Conservation (phyloP, 192 early-diverging fungal species). For the Oehlia diaphana region DNA sequence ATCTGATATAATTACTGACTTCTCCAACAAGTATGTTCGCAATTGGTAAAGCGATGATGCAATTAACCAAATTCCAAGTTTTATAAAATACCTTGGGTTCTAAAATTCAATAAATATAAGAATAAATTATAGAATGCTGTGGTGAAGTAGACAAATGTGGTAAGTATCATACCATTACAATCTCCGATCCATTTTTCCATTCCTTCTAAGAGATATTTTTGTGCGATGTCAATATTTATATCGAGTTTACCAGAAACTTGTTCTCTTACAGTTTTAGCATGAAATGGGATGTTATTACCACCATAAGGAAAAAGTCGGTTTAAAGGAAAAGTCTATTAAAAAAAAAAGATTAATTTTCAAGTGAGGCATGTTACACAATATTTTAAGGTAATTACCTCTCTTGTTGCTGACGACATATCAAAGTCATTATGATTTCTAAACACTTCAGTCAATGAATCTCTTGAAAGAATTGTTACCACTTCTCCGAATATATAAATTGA, state of each 20-base stretch:
- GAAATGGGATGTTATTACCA: not conserved
- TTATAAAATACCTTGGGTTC: not conserved
- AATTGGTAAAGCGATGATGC: not conserved
- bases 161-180: not conserved
- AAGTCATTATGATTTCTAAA: not conserved
- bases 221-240: not conserved
- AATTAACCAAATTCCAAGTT: not conserved
- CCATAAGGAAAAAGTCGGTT: not conserved
- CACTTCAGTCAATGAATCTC: not conserved
- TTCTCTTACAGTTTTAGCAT: not conserved
- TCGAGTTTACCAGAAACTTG: not conserved
- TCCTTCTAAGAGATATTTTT: not conserved
- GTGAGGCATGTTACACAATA: no score
- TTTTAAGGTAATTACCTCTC: no score
- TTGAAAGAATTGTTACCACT: not conserved
- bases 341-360: no score
- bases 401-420: not conserved
- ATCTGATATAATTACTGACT: not conserved
- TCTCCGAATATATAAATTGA: conserved; percentile 6
- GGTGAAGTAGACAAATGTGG: no score
- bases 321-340: not conserved
- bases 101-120: not conserved
- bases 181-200: not conserved
- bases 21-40: not conserved
- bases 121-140: not conserved